These are phyloP conservation scores for Ceratocystis smalleyi DNA, from an alignment of 2,329 filamentous ascomycete species.

Conservation along the genomic window DNA sequence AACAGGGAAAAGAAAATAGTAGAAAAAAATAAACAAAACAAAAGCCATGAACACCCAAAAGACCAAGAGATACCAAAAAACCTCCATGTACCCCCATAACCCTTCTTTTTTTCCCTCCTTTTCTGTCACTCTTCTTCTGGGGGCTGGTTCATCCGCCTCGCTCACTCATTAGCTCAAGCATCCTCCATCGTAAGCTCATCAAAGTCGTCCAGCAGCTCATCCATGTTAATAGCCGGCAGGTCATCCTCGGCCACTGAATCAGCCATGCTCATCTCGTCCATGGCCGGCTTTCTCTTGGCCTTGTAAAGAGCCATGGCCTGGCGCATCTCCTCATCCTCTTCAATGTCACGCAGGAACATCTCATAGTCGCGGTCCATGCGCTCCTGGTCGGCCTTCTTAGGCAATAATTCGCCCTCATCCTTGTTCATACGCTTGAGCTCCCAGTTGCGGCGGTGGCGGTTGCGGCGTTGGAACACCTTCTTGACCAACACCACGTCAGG, in stretches of 20 bases:
- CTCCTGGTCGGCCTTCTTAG: conserved; percentile 75
- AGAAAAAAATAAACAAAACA: not conserved
- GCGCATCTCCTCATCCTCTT: conserved; percentile 82
- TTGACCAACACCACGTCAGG: conserved; percentile 92
- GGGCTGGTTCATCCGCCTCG: not conserved
- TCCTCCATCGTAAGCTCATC: conserved; percentile 68
- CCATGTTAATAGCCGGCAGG: conserved; percentile 56
- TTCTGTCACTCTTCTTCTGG: not conserved
- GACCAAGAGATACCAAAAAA: not conserved
- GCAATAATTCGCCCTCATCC: conserved; percentile 75
- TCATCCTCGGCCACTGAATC: conserved; percentile 47
- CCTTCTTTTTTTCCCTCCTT: conserved; percentile 10
- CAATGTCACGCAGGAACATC: conserved; percentile 89
- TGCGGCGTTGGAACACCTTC: conserved; percentile 87
- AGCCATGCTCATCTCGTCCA: conserved; percentile 54
- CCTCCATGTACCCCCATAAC: not conserved
- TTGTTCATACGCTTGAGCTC: conserved; percentile 82
- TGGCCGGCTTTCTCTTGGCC: conserved; percentile 36
- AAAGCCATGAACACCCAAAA: not conserved
- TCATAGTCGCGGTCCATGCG: conserved; percentile 88
- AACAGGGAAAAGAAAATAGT: not conserved
- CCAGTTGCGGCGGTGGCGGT: conserved; percentile 73
- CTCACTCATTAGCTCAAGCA: conserved; percentile 20
- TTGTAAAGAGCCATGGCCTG: conserved; percentile 79
- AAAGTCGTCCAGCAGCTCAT: conserved; percentile 80